Conservation (phyloP, 805 yeast species). For the Yarrowia porcina region DNA sequence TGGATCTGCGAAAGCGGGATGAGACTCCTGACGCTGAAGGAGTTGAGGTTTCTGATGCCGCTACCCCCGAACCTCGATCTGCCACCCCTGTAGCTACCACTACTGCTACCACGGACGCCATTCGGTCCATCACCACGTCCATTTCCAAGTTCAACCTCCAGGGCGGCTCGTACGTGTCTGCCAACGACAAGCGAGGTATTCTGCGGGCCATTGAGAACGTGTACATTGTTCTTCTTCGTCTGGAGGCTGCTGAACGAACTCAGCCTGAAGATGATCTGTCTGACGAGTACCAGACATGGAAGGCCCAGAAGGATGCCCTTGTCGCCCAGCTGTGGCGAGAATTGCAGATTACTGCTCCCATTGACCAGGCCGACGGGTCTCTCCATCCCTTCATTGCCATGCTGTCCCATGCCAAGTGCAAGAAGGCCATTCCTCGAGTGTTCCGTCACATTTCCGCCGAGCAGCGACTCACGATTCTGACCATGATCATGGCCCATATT, state of each 20-base stretch:
- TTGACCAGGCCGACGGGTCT: conserved; percentile 51
- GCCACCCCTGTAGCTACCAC: conserved; percentile 1
- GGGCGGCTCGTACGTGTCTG: conserved; percentile 29
- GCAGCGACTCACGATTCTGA: conserved; percentile 71
- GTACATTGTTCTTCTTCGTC: conserved; percentile 68
- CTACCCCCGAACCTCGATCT: conserved; percentile 3
- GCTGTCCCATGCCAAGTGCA: conserved; percentile 79
- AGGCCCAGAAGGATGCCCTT: conserved; percentile 34
- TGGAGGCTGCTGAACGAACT: conserved; percentile 73
- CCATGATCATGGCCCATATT: conserved; percentile 73
- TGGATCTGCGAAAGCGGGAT: conserved; percentile 45
- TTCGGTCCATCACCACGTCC: conserved; percentile 37
- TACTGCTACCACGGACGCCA: conserved; percentile 20
- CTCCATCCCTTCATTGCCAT: conserved; percentile 76
- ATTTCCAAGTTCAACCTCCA: conserved; percentile 31
- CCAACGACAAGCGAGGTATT: conserved; percentile 45
- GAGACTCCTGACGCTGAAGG: conserved; percentile 30
- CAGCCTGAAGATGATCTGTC: conserved; percentile 41
- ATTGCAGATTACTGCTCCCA: conserved; percentile 62
- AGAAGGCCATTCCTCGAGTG: conserved; percentile 82
- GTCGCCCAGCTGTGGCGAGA: conserved; percentile 65
- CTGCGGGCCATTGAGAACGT: conserved; percentile 73
- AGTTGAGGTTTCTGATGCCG: conserved; percentile 27
- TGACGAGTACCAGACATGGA: conserved; percentile 37
- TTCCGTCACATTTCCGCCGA: conserved; percentile 76